phyloP scores from a whole-genome alignment of 164 flowering plant genomes.

The Hamamelis virginiana region DNA sequence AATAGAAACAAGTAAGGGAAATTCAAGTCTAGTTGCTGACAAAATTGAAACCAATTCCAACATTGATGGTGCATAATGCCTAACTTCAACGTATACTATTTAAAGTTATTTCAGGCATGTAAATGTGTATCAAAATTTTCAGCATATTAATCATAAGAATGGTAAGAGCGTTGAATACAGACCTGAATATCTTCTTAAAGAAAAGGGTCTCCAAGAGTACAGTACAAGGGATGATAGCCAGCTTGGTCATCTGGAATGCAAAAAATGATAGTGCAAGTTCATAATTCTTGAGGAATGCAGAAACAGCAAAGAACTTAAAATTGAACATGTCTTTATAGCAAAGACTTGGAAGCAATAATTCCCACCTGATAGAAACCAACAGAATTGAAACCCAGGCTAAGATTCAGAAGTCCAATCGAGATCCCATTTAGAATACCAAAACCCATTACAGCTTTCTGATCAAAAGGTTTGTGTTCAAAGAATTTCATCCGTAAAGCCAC shows the following conservation, averaged over 20 bases:
- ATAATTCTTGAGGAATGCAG: background rate
- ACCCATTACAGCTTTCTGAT: slow-evolving; percentile 75
- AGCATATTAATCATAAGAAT: background rate
- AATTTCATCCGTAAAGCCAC: slow-evolving; percentile 82
- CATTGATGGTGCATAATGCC: no score
- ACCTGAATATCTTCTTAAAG: slow-evolving; percentile 89
- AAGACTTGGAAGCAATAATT: background rate
- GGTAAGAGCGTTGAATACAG: slow-evolving; percentile 5
- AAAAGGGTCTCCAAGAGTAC: slow-evolving; percentile 90
- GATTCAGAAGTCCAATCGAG: slow-evolving; percentile 88
- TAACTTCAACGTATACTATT: no score
- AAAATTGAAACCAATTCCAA: background rate
- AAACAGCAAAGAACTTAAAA: background rate
- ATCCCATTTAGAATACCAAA: slow-evolving; percentile 92
- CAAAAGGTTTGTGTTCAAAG: slow-evolving; percentile 93
- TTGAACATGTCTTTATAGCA: background rate
- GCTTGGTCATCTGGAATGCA: slow-evolving; percentile 80
- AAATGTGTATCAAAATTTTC: background rate
- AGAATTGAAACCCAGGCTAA: slow-evolving; percentile 92
- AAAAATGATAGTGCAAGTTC: background rate
- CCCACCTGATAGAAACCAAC: slow-evolving; percentile 95
- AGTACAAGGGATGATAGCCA: slow-evolving; percentile 94
- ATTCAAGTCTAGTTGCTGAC: background rate
- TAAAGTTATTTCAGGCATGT: background rate
- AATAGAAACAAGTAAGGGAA: background rate